A percentile compares a stretch with the other conserved stretches of the same genome.
phyloP scores from a whole-genome alignment of 2,329 filamentous ascomycete species.

The Alternaria sp. region DNA sequence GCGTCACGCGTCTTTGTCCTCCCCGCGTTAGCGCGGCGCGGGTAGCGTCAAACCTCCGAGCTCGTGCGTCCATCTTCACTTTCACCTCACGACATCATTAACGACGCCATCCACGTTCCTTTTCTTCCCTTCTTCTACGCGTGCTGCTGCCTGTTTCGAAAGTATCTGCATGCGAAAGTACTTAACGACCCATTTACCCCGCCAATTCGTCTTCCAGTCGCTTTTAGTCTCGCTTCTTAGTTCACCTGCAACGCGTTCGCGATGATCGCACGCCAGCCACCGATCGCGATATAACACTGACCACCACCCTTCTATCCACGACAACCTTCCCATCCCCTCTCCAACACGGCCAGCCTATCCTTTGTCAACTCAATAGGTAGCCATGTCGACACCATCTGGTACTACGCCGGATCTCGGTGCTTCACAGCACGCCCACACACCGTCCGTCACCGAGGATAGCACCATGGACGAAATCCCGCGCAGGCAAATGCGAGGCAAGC shows the following conservation, averaged over 20 bases:
- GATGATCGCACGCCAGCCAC: slow-evolving; percentile 50
- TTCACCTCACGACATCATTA: slow-evolving; percentile 23
- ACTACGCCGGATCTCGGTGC: slow-evolving; percentile 31
- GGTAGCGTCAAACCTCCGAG: slow-evolving; percentile 28
- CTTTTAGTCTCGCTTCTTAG: slow-evolving; percentile 23
- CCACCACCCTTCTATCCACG: slow-evolving; percentile 33
- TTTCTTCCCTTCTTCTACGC: slow-evolving; percentile 22
- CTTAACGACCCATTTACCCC: slow-evolving; percentile 5
- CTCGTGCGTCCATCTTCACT: slow-evolving; percentile 29
- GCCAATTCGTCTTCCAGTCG: slow-evolving; percentile 20
- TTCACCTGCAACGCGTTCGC: slow-evolving; percentile 43
- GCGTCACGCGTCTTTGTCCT: slow-evolving; percentile 30
- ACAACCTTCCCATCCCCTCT: slow-evolving; percentile 21
- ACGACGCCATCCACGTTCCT: slow-evolving; percentile 21
- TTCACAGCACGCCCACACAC: slow-evolving; percentile 30
- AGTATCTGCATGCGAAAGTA: background rate
- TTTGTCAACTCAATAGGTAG: slow-evolving; percentile 28
- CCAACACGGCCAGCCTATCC: slow-evolving; percentile 28
- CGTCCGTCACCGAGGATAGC: slow-evolving; percentile 35
- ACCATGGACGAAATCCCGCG: slow-evolving; percentile 45
- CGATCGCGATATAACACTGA: slow-evolving; percentile 42
- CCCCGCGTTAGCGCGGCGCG: slow-evolving; percentile 26
- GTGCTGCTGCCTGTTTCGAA: slow-evolving; percentile 25
- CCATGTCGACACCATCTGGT: slow-evolving; percentile 46
- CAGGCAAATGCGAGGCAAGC: slow-evolving; percentile 58